Evolutionary conservation across 2,329 filamentous ascomycete species (phyloP), one percentile per base, ranked within the genome.

Genomic region (Apiospora hydei): DNA sequence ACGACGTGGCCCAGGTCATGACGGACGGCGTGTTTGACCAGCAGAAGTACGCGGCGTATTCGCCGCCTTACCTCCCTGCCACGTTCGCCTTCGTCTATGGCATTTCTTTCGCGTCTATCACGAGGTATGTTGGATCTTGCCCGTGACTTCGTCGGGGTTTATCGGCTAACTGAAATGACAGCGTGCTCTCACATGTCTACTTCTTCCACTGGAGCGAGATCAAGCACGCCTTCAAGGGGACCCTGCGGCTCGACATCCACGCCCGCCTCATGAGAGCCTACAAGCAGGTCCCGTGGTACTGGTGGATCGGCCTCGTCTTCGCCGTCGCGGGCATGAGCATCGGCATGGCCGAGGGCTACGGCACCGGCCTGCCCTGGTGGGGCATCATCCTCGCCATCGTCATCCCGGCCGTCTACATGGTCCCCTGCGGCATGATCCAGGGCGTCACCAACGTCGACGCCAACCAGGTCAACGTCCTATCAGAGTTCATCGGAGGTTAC

Each of bases 1-100:
- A 90, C 76, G 84, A 88, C 26, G 85, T 89, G 13, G 81, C 80
- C 11, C 84, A 84, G 4, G 88, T 91, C 30, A 83, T 91, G 85
- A 84, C 34, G 73, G 81, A 0, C 43, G 82, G 84, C 70, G 86
- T 84, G 0, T 84, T 91, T 18, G 83, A 90, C 73, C 77, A 85
- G 34, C 82, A 83, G 1, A 86, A 86, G 1, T 91, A 90, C 76
- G 80, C 83, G 43, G 78, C 79, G 2, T 91, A 88, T 73, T 88
- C 89, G 46, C 89, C 88, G 0, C 81, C 89, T 51, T 89, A 89
- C 71, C 78, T 90, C 0, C 82, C 85, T 0, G 78, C 85, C 0
- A 86, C 85, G 0, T 87, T 85, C 10, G 82, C 83, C 8, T 76
- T 85, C 21, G 83, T 83, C 69, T 82, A 89, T 71, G 87, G 87